Base-by-base conservation (phyloP, 345 rosid species). In the Salix viminalis region DNA sequence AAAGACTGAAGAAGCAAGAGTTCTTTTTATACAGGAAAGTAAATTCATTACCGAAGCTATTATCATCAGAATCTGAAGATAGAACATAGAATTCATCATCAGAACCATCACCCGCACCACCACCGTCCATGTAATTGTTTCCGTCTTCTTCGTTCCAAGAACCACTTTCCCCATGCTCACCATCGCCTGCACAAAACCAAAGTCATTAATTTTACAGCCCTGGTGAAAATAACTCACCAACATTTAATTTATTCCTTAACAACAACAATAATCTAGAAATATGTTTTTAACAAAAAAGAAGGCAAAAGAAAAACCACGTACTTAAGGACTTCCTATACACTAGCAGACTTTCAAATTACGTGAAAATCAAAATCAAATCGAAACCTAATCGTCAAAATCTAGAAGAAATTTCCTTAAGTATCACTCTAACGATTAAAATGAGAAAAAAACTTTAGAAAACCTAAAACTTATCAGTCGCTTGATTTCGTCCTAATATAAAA, bases 11-110 rank as follows among this genome's bases (percentile, higher is more conserved):
- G 50, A 46, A 46, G 50, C 62, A 19, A 23, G 21, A 60, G 10
- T 60, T 19, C 65, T 24, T 60, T 60, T 46, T 46, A 12, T 13
- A 46, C 16, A 46, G 15, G n/a, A 71, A 23, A 16, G 19, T 65
- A 79, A 75, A 28, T 30, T 76, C 77, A 65, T 54, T 48, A 50
- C 14, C 23, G 34, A 44, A 42, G 60, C 28, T 66, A 70, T 61
- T 37, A 46, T 41, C 34, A 44, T 82, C 81, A 82, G 84, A 80
- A 70, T 85, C 86, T 10, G 83, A 80, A 54, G 86, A 65, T 6
- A 64, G 71, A 21, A 78, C 42, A 46, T 67, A 75, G 39, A 67
- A 48, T 52, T 76, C 84, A 1, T 65, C 71, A 26, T 75, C 81
- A 48, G 79, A 79, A 8, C 54, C 68, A 67, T 52, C 23, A 5